phyloP scores from a whole-genome alignment of 257 asterid genomes.

The Knoxia roxburghii region DNA sequence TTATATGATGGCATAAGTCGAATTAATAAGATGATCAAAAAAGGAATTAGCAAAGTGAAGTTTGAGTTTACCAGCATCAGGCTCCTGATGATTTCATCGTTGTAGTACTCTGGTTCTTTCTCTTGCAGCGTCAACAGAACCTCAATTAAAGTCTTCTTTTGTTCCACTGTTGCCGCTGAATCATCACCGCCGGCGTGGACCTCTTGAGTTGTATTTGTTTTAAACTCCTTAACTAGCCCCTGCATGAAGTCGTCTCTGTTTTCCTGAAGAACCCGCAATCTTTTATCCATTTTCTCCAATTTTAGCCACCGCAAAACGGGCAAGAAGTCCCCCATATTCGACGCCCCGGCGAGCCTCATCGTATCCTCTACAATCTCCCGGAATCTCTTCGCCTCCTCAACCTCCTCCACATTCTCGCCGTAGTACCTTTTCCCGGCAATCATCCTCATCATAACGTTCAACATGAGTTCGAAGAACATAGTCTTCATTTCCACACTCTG shows the following conservation, averaged over 20 bases:
- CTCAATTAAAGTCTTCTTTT: slow-evolving; percentile 24
- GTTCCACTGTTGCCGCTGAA: not conserved
- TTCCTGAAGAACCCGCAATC: slow-evolving; percentile 5
- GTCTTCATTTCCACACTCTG: slow-evolving; percentile 40
- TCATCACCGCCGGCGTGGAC: not conserved
- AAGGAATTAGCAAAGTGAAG: not conserved
- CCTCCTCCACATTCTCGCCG: slow-evolving; percentile 26
- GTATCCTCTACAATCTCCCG: slow-evolving; percentile 21
- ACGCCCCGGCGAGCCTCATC: slow-evolving; percentile 13
- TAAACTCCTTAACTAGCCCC: slow-evolving; percentile 6
- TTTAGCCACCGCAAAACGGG: slow-evolving; percentile 26
- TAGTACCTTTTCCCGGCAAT: slow-evolving; percentile 36
- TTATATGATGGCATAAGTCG: no score
- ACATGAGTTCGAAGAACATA: slow-evolving; percentile 26
- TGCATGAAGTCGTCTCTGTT: slow-evolving; percentile 21
- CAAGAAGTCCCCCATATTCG: slow-evolving; percentile 23
- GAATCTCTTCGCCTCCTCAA: slow-evolving; percentile 18
- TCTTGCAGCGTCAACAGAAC: slow-evolving; percentile 24
- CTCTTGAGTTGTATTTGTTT: not conserved
- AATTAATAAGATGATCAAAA: not conserved
- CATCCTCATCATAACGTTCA: slow-evolving; percentile 37
- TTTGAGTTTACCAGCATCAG: slow-evolving; percentile 22
- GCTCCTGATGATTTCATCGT: slow-evolving; percentile 22
- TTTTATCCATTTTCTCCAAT: slow-evolving; percentile 15
- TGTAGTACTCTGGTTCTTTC: slow-evolving; percentile 28